Conservation (phyloP, 345 rosid genomes). For the Ceriops tagal region DNA sequence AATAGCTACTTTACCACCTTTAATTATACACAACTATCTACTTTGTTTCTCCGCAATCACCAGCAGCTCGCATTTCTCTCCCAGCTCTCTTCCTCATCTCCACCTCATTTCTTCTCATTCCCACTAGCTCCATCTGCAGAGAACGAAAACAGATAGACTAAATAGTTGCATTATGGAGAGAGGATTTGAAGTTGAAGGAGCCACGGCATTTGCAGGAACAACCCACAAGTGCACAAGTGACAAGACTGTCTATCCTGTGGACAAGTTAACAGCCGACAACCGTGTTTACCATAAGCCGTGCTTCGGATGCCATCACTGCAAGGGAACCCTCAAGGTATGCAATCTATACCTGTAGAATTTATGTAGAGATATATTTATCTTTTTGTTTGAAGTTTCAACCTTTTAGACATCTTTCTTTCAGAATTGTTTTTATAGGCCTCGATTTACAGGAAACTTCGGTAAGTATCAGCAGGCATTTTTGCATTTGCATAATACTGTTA, state of each 20-base stretch:
- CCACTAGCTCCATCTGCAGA: neutral
- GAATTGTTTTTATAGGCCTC: too few relatives aligned
- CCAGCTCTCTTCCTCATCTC: slow-evolving; percentile 15
- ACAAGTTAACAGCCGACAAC: slow-evolving; percentile 95
- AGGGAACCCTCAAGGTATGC: slow-evolving; percentile 91
- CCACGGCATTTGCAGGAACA: slow-evolving; percentile 99
- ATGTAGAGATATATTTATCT: neutral
- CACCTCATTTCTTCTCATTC: slow-evolving; percentile 11
- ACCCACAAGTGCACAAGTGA: slow-evolving; percentile 98
- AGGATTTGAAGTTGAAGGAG: slow-evolving; percentile 1
- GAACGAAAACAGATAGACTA: neutral
- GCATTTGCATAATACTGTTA: too few relatives aligned
- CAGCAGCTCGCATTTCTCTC: slow-evolving; percentile 19
- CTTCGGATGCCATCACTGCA: slow-evolving; percentile 99
- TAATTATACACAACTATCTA: slow-evolving; percentile 33
- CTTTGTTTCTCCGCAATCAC: slow-evolving; percentile 32
- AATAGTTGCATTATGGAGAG: neutral
- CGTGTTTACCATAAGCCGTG: slow-evolving; percentile 88
- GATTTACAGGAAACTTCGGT: too few relatives aligned
- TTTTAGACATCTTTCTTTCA: too few relatives aligned
- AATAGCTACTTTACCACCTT: slow-evolving; percentile 27
- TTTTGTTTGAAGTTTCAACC: neutral
- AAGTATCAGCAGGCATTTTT: too few relatives aligned
- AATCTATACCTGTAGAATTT: neutral
- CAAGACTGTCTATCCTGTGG: slow-evolving; percentile 94